Conservation (phyloP, 805 yeast species). For the Tetrapisispora pingtungensis region DNA sequence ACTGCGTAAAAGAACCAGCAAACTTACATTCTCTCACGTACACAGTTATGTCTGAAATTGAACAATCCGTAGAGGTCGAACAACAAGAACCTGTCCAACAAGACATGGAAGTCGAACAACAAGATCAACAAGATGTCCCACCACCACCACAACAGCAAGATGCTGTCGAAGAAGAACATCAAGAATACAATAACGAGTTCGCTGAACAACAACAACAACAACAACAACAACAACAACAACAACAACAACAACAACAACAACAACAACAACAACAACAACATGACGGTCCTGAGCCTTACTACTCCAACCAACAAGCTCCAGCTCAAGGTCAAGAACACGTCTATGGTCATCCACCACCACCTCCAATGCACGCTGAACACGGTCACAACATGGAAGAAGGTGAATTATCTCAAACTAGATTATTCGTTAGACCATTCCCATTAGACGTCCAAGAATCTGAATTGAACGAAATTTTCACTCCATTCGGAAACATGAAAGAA, state of each 20-base stretch:
- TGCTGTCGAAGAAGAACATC: background rate
- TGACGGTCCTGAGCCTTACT: conserved; percentile 1
- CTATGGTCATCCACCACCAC: conserved; percentile 13
- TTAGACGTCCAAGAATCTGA: conserved; percentile 46
- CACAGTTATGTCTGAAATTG: background rate
- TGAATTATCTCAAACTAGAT: conserved; percentile 34
- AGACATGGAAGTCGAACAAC: conserved; percentile 2
- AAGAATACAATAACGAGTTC: background rate
- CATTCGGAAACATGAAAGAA: conserved; percentile 58
- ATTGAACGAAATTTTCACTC: conserved; percentile 56
- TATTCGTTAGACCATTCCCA: conserved; percentile 57
- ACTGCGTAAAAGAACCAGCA: too few relatives aligned
- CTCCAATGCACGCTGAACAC: conserved; percentile 8
- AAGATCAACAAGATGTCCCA: conserved; percentile 1
- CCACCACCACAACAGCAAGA: conserved; percentile 6
- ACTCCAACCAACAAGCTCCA: background rate
- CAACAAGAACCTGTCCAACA: background rate
- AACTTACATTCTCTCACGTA: too few relatives aligned
- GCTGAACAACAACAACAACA: background rate
- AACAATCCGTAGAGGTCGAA: background rate
- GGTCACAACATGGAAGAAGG: conserved; percentile 19
- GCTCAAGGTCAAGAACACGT: conserved; percentile 11
- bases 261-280: background rate
- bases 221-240: background rate
- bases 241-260: background rate